Conservation (phyloP, 768 basidiomycete species). For the Tylopilus sp. region DNA sequence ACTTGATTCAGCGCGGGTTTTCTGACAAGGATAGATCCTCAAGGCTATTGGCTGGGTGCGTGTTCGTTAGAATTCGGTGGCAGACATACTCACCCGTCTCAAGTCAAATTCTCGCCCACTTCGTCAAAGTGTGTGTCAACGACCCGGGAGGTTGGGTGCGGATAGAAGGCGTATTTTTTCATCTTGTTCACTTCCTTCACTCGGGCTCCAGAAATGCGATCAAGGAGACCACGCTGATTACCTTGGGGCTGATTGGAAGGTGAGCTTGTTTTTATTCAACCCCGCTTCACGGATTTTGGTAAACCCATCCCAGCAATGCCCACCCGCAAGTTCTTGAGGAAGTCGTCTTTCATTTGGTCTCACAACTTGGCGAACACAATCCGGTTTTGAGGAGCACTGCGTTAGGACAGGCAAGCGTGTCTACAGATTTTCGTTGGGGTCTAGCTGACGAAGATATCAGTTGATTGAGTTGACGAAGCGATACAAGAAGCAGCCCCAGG, state of each 20-base stretch:
- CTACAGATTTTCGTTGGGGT: neutral
- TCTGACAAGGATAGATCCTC: constrained; percentile 54
- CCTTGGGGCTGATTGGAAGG: constrained; percentile 55
- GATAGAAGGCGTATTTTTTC: constrained; percentile 41
- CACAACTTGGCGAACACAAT: constrained; percentile 65
- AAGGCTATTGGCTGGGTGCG: constrained; percentile 69
- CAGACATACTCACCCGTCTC: constrained; percentile 10
- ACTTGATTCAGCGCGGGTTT: constrained; percentile 48
- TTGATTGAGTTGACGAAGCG: constrained; percentile 54
- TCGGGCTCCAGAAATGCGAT: constrained; percentile 39
- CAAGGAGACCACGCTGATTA: constrained; percentile 63
- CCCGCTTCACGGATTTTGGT: neutral
- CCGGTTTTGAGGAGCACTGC: constrained; percentile 68
- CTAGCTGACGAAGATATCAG: constrained; percentile 35
- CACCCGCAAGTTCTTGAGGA: constrained; percentile 54
- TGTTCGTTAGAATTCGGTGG: neutral
- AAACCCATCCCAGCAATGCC: constrained; percentile 38
- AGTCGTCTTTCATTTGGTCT: constrained; percentile 58
- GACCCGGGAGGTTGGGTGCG: constrained; percentile 32
- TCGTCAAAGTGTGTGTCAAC: constrained; percentile 43
- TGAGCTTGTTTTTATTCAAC: constrained; percentile 11
- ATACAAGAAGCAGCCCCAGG: constrained; percentile 60
- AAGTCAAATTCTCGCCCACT: constrained; percentile 45
- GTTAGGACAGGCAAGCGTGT: constrained; percentile 53
- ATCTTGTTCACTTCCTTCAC: constrained; percentile 49